phyloP scores from a whole-genome alignment of 1,284 basidiomycete genomes.

The Athelia psychrophila region DNA sequence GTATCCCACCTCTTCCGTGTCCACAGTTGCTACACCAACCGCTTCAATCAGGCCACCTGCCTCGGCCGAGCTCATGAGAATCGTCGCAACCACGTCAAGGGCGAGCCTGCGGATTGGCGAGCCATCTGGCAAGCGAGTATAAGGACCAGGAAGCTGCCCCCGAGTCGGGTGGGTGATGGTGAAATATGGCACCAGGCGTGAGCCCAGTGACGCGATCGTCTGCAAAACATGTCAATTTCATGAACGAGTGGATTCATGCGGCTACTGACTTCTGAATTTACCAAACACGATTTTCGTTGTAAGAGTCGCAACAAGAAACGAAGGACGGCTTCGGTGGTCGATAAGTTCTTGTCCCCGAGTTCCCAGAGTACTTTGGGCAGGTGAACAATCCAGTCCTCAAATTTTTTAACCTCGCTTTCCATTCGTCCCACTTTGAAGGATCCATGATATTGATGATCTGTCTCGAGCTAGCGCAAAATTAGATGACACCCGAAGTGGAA shows the following conservation, averaged over 20 bases:
- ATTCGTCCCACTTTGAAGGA: conserved; percentile 38
- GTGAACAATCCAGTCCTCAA: conserved; percentile 64
- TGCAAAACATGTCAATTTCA: conserved; percentile 20
- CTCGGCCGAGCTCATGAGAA: conserved; percentile 15
- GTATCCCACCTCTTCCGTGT: conserved; percentile 6
- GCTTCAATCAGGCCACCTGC: conserved; percentile 3
- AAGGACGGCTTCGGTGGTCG: conserved; percentile 59
- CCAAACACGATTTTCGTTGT: conserved; percentile 50
- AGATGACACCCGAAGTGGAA: conserved; percentile 7
- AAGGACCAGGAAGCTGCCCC: conserved; percentile 75
- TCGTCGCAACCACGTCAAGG: conserved; percentile 43
- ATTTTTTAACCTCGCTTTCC: conserved; percentile 30
- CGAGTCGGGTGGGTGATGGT: conserved; percentile 65
- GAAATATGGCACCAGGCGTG: conserved; percentile 77
- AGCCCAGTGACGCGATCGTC: conserved; percentile 43
- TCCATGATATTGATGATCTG: conserved; percentile 52
- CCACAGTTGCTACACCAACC: conserved; percentile 8
- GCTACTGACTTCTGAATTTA: conserved; percentile 39
- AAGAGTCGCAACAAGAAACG: conserved; percentile 59
- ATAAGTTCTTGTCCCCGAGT: conserved; percentile 55
- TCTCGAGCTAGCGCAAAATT: conserved; percentile 52
- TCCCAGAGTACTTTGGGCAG: conserved; percentile 86
- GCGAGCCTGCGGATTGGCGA: conserved; percentile 37
- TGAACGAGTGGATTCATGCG: conserved; percentile 16
- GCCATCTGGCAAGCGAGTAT: conserved; percentile 50